Percentiles rank a stretch among this genome's conserved stretches.
These are phyloP conservation scores for Silene coronaria DNA, from an alignment of 179 eudicot genomes.

Conservation along the genomic window DNA sequence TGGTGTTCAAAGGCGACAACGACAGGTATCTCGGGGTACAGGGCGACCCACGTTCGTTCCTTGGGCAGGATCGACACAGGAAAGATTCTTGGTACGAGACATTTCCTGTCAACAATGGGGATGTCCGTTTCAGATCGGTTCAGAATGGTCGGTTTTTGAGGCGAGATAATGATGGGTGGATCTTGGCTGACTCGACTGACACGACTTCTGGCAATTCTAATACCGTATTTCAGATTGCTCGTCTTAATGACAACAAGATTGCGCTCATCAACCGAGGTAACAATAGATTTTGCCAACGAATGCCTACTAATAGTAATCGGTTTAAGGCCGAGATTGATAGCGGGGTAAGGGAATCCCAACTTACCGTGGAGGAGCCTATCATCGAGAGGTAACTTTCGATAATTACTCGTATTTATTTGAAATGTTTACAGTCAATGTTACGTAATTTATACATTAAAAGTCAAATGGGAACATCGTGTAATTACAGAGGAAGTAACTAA, in stretches of 20 bases:
- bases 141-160: background rate
- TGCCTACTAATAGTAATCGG: background rate
- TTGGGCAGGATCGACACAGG: constrained; percentile 2
- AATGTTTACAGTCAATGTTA: too few relatives aligned
- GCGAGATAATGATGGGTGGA: background rate
- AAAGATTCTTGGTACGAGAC: constrained; percentile 8
- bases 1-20: constrained; percentile 13
- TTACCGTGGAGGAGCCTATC: constrained; percentile 8
- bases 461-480: too few relatives aligned
- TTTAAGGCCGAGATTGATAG: constrained; percentile 11
- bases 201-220: background rate
- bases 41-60: background rate
- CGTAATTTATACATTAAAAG: too few relatives aligned
- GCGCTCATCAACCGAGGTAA: constrained; percentile 8
- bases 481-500: too few relatives aligned
- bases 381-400: background rate
- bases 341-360: background rate
- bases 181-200: background rate
- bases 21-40: background rate
- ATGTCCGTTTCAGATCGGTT: constrained; percentile 11
- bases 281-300: constrained; percentile 2
- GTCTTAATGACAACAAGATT: background rate
- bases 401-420: too few relatives aligned
- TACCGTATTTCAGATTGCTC: constrained; percentile 6
- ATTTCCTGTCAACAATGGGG: constrained; percentile 7